Evolutionary conservation across 768 basidiomycete species (phyloP).

Genomic region (Harrya chromipes): DNA sequence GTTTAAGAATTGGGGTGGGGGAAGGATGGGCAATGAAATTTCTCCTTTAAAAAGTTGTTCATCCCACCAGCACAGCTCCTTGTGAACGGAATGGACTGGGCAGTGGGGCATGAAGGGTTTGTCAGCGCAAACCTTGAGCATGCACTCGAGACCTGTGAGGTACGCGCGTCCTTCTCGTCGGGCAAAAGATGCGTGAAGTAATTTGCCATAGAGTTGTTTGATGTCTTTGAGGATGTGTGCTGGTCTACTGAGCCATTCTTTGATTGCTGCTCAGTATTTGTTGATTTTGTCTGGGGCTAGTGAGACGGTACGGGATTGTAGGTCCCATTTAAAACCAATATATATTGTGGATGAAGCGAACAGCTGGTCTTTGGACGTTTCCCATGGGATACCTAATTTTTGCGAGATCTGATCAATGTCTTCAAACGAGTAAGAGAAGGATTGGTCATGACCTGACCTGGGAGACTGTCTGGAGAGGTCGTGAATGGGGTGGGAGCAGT

Average conservation of each 20-base stretch:
- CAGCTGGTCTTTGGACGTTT: constrained; percentile 7
- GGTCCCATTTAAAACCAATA: constrained; percentile 37
- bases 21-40: not conserved
- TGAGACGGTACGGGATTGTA: constrained; percentile 1
- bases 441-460: no score
- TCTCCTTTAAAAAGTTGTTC: no score
- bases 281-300: no score
- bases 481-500: not conserved
- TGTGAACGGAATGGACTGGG: not conserved
- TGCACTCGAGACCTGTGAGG: constrained; percentile 38
- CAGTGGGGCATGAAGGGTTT: constrained; percentile 33
- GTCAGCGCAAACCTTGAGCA: constrained; percentile 28
- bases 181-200: constrained; percentile 23
- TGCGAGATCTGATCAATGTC: not conserved
- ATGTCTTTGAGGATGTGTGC: no score
- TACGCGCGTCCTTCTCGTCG: constrained; percentile 33
- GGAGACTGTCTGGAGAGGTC: no score
- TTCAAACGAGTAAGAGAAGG: not conserved
- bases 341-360: not conserved
- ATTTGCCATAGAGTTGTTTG: constrained; percentile 1
- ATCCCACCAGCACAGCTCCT: not conserved
- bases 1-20: not conserved
- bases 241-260: no score
- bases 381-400: constrained; percentile 6
- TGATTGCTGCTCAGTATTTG: no score